Conservation (phyloP, 768 basidiomycete species). For the Mycena venus region DNA sequence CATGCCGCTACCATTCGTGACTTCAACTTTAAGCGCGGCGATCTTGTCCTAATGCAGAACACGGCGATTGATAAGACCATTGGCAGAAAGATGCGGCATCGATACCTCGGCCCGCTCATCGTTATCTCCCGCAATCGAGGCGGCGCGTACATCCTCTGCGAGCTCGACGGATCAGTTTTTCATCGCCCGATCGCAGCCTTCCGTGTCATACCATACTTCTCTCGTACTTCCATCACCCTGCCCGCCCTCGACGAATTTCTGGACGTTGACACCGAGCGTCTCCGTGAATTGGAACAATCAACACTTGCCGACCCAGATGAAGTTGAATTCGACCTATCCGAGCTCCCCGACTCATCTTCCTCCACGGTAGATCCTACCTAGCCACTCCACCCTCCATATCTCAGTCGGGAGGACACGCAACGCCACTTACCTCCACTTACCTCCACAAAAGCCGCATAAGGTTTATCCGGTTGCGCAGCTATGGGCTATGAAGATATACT, state of each 20-base stretch:
- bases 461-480: too few species aligned
- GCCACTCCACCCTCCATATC: background rate
- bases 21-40: constrained; percentile 44
- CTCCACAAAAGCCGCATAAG: background rate
- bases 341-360: too few species aligned
- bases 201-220: constrained; percentile 41
- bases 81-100: constrained; percentile 41
- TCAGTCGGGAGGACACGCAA: constrained; percentile 1
- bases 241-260: constrained; percentile 31
- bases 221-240: constrained; percentile 17
- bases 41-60: constrained; percentile 45
- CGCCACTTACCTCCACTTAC: background rate
- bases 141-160: too few species aligned
- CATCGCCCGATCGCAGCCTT: constrained; percentile 38
- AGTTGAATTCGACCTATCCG: background rate
- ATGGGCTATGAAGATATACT: too few species aligned
- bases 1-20: constrained; percentile 39
- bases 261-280: constrained; percentile 20
- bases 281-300: constrained; percentile 11
- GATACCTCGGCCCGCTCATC: constrained; percentile 51
- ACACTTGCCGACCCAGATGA: constrained; percentile 1
- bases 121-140: constrained; percentile 42
- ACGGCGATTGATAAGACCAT: constrained; percentile 45
- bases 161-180: constrained; percentile 19
- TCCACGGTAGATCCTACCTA: too few species aligned